Base-by-base conservation (phyloP, 495 filamentous ascomycete species). In the Tuber aestivum region DNA sequence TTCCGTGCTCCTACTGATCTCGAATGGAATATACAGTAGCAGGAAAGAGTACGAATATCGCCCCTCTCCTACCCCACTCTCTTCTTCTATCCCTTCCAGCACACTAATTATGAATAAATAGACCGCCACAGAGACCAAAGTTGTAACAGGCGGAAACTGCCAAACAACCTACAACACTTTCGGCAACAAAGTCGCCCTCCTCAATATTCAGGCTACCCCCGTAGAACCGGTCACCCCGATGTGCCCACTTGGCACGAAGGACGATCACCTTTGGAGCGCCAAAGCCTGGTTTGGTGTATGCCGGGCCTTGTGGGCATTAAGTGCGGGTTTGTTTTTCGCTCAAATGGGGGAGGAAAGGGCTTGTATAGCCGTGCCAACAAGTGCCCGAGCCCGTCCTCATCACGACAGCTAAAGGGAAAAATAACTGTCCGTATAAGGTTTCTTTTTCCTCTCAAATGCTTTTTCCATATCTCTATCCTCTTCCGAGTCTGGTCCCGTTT, bases 141-240 rank as follows among this genome's bases (percentile, higher is more conserved):
- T 21, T 18, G 44, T 72, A 12, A 37, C 23, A n/a, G 37, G 40
- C 0, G 32, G n/a, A 14, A 44, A 48, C 20, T 79, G 87, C 87
- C 3, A 97, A 79, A 79, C 92, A 94, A 74, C 92, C 93, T 45
- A 97, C 84, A 41, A 96, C 92, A 74, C 94, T 93, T 80, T 93
- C 92, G 72, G 69, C 20, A 79, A 79, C 35, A 40, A 5, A 16
- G 35, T 79, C n/a, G 70, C 75, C 3, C 1, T 75, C 42, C 4
- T 56, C 5, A 79, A 71, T 5, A 3, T 4, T 6, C 0, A 7
- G 9, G 37, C n/a, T 3, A 41, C 69, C 18, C n/a, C 35, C 1
- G 41, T 42, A 2, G 75, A 78, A n/a, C 9, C 32, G 37, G n/a
- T 56, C 61, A 70, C 72, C 9, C 56, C 18, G 18, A 71, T 41